These are phyloP conservation scores for Corymbia citriodora DNA, from an alignment of 441 rosid genomes.

Conservation along the genomic window DNA sequence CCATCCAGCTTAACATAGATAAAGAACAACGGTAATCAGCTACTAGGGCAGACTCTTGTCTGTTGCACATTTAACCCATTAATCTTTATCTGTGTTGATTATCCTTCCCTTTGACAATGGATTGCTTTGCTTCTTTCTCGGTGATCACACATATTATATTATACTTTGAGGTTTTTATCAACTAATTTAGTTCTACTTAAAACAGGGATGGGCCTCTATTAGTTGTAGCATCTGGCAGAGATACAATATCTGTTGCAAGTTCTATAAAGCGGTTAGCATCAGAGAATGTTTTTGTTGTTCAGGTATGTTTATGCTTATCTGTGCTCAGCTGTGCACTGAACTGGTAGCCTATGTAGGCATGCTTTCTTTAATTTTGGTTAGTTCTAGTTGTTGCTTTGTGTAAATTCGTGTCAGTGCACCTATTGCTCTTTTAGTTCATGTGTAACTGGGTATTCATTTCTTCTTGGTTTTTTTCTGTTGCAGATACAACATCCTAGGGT, in stretches of 20 bases:
- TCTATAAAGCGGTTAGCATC: slow-evolving; percentile 80
- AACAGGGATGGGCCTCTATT: slow-evolving; percentile 85
- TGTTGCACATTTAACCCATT: not conserved
- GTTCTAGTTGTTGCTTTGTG: not conserved
- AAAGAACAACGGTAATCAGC: not conserved
- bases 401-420: not conserved
- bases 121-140: not conserved
- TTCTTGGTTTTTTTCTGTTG: not conserved
- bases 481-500: slow-evolving; percentile 95
- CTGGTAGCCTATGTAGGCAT: not conserved
- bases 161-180: not conserved
- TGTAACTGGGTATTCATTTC: not conserved
- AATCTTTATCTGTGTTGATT: not conserved
- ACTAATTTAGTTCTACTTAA: not conserved
- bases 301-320: slow-evolving; percentile 32
- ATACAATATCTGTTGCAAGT: slow-evolving; percentile 76
- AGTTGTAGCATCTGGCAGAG: slow-evolving; percentile 92
- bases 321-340: not conserved
- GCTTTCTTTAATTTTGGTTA: not conserved
- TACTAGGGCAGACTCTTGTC: not conserved
- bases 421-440: not conserved
- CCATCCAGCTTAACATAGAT: not conserved
- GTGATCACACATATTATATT: not conserved
- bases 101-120: not conserved
- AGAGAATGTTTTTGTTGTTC: slow-evolving; percentile 79